phyloP scores from a whole-genome alignment of 345 rosid genomes.

The Cardamine chenopodiifolia region DNA sequence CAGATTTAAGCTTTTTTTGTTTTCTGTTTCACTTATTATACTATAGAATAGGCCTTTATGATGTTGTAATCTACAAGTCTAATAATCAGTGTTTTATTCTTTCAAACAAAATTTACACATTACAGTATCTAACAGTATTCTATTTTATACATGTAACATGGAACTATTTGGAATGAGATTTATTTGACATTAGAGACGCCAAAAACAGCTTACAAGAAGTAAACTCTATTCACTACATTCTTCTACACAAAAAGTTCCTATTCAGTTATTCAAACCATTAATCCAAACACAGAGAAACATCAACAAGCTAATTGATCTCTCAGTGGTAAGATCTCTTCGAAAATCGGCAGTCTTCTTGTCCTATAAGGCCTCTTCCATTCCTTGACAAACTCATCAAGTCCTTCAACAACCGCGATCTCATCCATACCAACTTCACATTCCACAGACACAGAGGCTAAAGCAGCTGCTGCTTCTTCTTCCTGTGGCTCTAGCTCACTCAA shows the following conservation, averaged over 20 bases:
- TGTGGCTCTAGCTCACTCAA: conserved; percentile 48
- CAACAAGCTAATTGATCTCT: conserved; percentile 86
- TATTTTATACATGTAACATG: neutral
- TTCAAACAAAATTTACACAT: neutral
- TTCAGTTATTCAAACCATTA: conserved; percentile 17
- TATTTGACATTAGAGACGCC: conserved; percentile 12
- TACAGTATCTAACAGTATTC: neutral
- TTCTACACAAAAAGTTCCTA: conserved; percentile 17
- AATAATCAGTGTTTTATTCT: neutral
- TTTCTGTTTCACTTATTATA: neutral
- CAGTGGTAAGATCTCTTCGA: conserved; percentile 80
- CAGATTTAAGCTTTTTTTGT: neutral
- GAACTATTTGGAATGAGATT: neutral
- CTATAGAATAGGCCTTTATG: conserved; percentile 26
- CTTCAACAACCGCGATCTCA: conserved; percentile 51
- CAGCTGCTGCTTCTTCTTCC: conserved; percentile 9
- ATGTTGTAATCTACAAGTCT: conserved; percentile 6
- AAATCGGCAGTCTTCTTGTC: conserved; percentile 81
- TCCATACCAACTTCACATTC: conserved; percentile 48
- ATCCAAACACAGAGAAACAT: conserved; percentile 34
- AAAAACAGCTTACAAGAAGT: conserved; percentile 40
- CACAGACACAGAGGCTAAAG: conserved; percentile 2
- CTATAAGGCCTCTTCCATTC: conserved; percentile 62
- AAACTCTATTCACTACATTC: conserved; percentile 23
- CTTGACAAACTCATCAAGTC: conserved; percentile 65